Conservation (phyloP, 129 eudicot genomes). For the Flaveria trinervia region DNA sequence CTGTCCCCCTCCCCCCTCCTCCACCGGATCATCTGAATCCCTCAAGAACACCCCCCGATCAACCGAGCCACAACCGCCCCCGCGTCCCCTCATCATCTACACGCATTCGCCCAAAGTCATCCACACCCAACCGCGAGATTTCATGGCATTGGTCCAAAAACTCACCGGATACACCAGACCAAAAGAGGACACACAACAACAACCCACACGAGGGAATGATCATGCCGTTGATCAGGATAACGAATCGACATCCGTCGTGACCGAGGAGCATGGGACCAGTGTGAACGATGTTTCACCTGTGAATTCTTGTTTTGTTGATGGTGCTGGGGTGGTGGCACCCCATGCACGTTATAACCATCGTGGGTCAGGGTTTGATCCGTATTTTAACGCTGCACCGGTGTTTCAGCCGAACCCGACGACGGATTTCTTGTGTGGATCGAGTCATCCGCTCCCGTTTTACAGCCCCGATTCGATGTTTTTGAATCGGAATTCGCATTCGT, state of each 20-base stretch:
- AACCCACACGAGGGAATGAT: slow-evolving; percentile 1
- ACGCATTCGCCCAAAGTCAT: slow-evolving; percentile 63
- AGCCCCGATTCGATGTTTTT: slow-evolving; percentile 43
- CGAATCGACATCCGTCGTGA: slow-evolving; percentile 46
- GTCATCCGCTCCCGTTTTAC: slow-evolving; percentile 42
- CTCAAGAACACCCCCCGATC: not conserved
- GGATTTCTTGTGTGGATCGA: slow-evolving; percentile 36
- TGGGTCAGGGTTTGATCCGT: slow-evolving; percentile 43
- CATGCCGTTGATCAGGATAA: slow-evolving; percentile 33
- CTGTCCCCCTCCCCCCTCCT: slow-evolving; percentile 19
- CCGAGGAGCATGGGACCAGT: slow-evolving; percentile 49
- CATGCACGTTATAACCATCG: slow-evolving; percentile 24
- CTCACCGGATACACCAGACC: slow-evolving; percentile 48
- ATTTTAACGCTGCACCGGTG: slow-evolving; percentile 43
- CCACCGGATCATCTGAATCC: slow-evolving; percentile 35
- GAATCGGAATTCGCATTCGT: slow-evolving; percentile 45
- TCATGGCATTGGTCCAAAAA: slow-evolving; percentile 68
- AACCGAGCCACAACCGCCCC: slow-evolving; percentile 29
- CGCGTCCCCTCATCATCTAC: slow-evolving; percentile 60
- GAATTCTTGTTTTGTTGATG: slow-evolving; percentile 47
- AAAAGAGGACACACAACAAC: slow-evolving; percentile 16
- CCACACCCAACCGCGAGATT: slow-evolving; percentile 58
- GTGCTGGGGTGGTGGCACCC: not conserved
- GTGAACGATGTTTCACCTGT: slow-evolving; percentile 42
- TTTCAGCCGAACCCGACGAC: slow-evolving; percentile 29